Base-by-base conservation (phyloP, 768 basidiomycete species). In the Polyporus arcularius region DNA sequence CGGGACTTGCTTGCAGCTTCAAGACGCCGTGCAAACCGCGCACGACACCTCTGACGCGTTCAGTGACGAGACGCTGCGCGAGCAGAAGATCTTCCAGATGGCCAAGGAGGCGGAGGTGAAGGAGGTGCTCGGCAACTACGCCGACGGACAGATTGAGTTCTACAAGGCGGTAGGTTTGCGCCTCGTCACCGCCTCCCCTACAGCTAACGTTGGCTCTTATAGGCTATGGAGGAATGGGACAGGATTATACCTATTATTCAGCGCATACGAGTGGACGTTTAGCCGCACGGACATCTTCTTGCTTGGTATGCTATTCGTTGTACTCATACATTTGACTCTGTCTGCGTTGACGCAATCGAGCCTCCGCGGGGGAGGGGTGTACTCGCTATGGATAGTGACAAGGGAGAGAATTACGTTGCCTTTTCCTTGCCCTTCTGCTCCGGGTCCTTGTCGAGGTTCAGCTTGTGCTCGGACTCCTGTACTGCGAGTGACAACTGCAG, bases 141-240 rank as follows among this genome's bases (percentile, higher is more conserved):
- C 94, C 28, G 92, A 97, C 66, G 96, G 95, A 10, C 90, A 99
- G 73, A 92, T 98, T 65, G 94, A 95, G 72, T 93, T 97, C 73
- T 93, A 97, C 72, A 90, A 90, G 75, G 83, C 89, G 66, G 92
- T 89, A 72, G 26, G 70, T 67, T 35, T 38, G 6, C 12, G 45
- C 21, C 4, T 51, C 4, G 40, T 21, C n/a, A 14, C 11, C 39
- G n/a, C 38, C 15, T 39, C 12, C 3, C 35, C 11, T 11, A 38
- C 1, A 10, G 16, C 60, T 61, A 78, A 69, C 38, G 26, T 26
- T 26, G 40, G n/a, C 4, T 43, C 58, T 53, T 18, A 26, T 65
- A 94, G 89, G 87, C 92, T 56, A 95, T 96, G 91, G 94, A 98
- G 67, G 95, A 98, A 73, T 98, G 94, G 95, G 95, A 98, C 56